Evolutionary conservation across 169 alveolate species (phyloP).

Genomic region (Plasmodium falciparum): DNA sequence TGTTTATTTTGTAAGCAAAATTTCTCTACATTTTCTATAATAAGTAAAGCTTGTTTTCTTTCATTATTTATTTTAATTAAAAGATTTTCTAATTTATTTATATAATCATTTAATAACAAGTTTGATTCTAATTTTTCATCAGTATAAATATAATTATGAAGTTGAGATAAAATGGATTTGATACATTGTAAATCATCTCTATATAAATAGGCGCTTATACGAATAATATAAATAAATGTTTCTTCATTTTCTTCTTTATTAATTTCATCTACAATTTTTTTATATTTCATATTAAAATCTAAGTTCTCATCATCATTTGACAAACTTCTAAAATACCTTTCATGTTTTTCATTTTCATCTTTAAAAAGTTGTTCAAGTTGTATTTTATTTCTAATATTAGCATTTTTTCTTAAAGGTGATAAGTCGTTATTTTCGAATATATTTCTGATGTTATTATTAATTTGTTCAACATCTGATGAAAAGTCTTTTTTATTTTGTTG

Average conservation of each 20-base stretch:
- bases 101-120: constrained; percentile 62
- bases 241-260: constrained; percentile 33
- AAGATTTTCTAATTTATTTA: constrained; percentile 64
- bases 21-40: constrained; percentile 82
- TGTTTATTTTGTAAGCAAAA: constrained; percentile 79
- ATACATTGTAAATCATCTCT: constrained; percentile 82
- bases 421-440: constrained; percentile 61
- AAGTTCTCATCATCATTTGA: constrained; percentile 10
- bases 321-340: not conserved
- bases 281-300: constrained; percentile 45
- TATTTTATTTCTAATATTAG: constrained; percentile 61
- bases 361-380: constrained; percentile 43
- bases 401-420: constrained; percentile 54
- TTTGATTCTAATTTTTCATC: constrained; percentile 59
- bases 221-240: constrained; percentile 70
- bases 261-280: constrained; percentile 65
- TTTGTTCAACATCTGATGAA: constrained; percentile 23
- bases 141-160: constrained; percentile 64
- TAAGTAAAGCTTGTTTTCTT: constrained; percentile 76
- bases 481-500: no score
- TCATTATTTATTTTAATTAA: constrained; percentile 71
- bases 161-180: constrained; percentile 55
- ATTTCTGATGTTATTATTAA: constrained; percentile 40
- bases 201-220: constrained; percentile 80
- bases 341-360: constrained; percentile 5